Evolutionary conservation across 768 basidiomycete genomes (phyloP).

Genomic region (Tulasnella sp.): DNA sequence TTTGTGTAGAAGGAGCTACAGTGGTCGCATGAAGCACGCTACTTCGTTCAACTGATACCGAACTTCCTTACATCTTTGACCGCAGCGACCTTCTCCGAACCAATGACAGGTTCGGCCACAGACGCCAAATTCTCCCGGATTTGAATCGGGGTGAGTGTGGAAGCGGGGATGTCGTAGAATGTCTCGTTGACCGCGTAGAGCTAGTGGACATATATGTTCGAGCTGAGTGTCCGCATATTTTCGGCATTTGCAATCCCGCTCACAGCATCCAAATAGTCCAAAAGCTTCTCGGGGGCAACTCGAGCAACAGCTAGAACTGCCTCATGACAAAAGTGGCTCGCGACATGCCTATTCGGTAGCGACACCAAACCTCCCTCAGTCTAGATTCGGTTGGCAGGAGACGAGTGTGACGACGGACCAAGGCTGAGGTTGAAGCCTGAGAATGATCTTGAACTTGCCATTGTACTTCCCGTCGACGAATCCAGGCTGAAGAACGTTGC

Average conservation of each 20-base stretch:
- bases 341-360: conserved; percentile 49
- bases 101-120: conserved; percentile 43
- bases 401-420: conserved; percentile 28
- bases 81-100: conserved; percentile 31
- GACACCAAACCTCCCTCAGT: conserved; percentile 33
- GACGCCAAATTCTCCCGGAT: conserved; percentile 61
- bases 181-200: conserved; percentile 63
- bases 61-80: background rate
- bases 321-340: conserved; percentile 70
- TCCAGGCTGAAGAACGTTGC: conserved; percentile 44
- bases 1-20: conserved; percentile 47
- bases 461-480: conserved; percentile 35
- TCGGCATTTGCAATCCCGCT: conserved; percentile 15
- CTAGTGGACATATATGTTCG: conserved; percentile 28
- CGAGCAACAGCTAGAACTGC: conserved; percentile 67
- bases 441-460: conserved; percentile 52
- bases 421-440: conserved; percentile 26
- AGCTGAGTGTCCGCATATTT: background rate
- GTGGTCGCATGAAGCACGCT: background rate
- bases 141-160: conserved; percentile 53
- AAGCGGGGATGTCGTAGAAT: conserved; percentile 69
- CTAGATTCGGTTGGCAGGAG: background rate
- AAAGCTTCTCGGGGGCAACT: conserved; percentile 64
- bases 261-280: conserved; percentile 62
- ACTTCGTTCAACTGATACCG: background rate